These are phyloP conservation scores for Hirsutella minnesotensis DNA, from an alignment of 2,329 filamentous ascomycete species.

Conservation along the genomic window DNA sequence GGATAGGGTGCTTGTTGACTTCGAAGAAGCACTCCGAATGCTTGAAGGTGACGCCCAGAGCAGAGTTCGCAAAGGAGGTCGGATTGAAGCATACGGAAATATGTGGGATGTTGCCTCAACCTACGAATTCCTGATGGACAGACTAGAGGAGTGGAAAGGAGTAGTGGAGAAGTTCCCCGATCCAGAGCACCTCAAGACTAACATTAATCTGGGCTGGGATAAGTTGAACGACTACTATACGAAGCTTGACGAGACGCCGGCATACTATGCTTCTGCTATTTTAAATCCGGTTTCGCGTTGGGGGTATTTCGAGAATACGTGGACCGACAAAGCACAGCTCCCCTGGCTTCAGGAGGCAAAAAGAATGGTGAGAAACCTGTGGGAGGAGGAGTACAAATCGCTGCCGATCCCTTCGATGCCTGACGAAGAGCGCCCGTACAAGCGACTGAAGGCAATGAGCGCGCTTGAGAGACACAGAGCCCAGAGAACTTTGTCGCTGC, in stretches of 20 bases:
- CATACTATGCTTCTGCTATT: background rate
- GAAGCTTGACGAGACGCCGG: background rate
- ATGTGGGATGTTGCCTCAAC: too few species aligned
- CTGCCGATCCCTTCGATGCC: background rate
- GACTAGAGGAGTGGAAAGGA: too few species aligned
- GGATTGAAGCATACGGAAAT: background rate
- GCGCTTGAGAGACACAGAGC: background rate
- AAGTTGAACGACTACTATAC: too few species aligned
- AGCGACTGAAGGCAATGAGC: too few species aligned
- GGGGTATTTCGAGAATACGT: slow-evolving; percentile 1
- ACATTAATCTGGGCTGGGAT: background rate
- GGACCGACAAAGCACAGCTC: background rate
- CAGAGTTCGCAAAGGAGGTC: background rate
- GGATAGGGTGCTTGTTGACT: background rate
- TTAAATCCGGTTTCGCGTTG: slow-evolving; percentile 2
- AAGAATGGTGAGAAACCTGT: background rate
- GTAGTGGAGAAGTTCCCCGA: too few species aligned
- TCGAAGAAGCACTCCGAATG: background rate
- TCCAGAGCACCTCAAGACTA: too few species aligned
- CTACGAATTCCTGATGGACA: background rate
- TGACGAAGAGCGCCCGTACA: background rate
- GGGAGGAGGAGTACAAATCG: slow-evolving; percentile 1
- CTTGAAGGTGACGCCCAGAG: background rate
- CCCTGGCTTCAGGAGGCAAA: slow-evolving; percentile 1
- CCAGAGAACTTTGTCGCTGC: background rate